Evolutionary conservation across 1,284 basidiomycete genomes (phyloP).

Genomic region (Microstroma glucosiphilum): DNA sequence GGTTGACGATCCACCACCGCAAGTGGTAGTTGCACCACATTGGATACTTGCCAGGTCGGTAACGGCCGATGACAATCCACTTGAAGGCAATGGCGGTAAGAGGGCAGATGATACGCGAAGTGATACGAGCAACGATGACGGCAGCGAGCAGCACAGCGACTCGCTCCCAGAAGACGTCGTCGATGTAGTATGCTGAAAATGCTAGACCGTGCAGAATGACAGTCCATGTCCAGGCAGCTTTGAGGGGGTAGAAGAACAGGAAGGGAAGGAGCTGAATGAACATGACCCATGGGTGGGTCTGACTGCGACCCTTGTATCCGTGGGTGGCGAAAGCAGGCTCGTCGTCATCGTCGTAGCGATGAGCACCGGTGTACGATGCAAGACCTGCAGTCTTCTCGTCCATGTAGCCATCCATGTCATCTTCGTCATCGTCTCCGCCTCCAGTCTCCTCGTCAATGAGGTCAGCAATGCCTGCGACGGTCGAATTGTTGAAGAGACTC

Average conservation of each 20-base stretch:
- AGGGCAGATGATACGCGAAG: slow-evolving; percentile 49
- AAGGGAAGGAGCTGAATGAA: slow-evolving; percentile 45
- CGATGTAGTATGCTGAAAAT: slow-evolving; percentile 49
- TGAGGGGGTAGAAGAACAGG: slow-evolving; percentile 49
- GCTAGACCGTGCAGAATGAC: slow-evolving; percentile 49
- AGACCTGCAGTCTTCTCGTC: slow-evolving; percentile 41
- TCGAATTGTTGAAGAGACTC: slow-evolving; percentile 49
- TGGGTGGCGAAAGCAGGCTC: slow-evolving; percentile 45
- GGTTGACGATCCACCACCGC: slow-evolving; percentile 51
- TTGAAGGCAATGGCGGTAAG: slow-evolving; percentile 50
- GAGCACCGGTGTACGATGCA: slow-evolving; percentile 33
- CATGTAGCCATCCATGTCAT: slow-evolving; percentile 38
- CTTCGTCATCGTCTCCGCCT: slow-evolving; percentile 31
- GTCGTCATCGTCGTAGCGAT: slow-evolving; percentile 45
- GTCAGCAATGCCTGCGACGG: slow-evolving; percentile 45
- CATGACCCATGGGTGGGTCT: slow-evolving; percentile 46
- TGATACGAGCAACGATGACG: slow-evolving; percentile 45
- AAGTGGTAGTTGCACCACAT: slow-evolving; percentile 52
- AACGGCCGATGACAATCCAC: slow-evolving; percentile 49
- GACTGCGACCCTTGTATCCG: slow-evolving; percentile 46
- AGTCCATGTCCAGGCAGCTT: slow-evolving; percentile 51
- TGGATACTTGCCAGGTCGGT: slow-evolving; percentile 48
- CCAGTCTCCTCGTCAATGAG: slow-evolving; percentile 46
- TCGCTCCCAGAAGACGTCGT: slow-evolving; percentile 50
- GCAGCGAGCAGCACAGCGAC: slow-evolving; percentile 47